These are phyloP conservation scores for Astraeus odoratus DNA, from an alignment of 768 basidiomycete species.

Conservation along the genomic window DNA sequence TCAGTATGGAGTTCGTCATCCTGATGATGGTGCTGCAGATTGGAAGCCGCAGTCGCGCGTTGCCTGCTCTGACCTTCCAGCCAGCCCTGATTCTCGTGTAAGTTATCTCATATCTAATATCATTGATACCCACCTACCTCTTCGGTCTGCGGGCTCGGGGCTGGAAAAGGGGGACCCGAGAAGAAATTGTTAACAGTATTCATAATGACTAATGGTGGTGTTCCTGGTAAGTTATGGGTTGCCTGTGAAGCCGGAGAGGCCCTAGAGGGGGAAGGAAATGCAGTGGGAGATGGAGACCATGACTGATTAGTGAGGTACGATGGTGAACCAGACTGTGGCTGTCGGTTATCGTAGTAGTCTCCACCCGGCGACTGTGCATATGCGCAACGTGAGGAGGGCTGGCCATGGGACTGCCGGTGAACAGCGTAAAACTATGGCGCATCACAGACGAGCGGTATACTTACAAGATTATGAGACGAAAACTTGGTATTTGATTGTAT, in stretches of 20 bases:
- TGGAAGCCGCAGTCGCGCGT: no score
- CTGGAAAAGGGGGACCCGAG: neutral
- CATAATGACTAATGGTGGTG: neutral
- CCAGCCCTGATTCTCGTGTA: neutral
- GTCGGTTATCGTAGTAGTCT: neutral
- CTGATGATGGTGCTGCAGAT: no score
- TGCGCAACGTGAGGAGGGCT: neutral
- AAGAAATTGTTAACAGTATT: neutral
- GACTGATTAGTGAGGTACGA: neutral
- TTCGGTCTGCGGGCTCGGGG: neutral
- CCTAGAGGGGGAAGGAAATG: neutral
- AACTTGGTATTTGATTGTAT: neutral
- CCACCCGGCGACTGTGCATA: neutral
- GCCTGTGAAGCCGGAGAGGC: neutral
- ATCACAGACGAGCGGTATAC: neutral
- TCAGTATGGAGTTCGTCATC: no score
- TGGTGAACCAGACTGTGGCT: neutral
- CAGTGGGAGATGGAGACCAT: neutral
- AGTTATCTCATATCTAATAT: neutral
- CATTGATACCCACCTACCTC: neutral
- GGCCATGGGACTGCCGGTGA: neutral
- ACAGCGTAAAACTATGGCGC: neutral
- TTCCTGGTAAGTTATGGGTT: neutral
- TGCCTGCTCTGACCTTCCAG: no score
- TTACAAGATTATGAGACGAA: neutral